Evolutionary conservation across 352 stramenopile species (phyloP), one percentile per base, ranked within the genome.

Genomic region (Pythium oligandrum): DNA sequence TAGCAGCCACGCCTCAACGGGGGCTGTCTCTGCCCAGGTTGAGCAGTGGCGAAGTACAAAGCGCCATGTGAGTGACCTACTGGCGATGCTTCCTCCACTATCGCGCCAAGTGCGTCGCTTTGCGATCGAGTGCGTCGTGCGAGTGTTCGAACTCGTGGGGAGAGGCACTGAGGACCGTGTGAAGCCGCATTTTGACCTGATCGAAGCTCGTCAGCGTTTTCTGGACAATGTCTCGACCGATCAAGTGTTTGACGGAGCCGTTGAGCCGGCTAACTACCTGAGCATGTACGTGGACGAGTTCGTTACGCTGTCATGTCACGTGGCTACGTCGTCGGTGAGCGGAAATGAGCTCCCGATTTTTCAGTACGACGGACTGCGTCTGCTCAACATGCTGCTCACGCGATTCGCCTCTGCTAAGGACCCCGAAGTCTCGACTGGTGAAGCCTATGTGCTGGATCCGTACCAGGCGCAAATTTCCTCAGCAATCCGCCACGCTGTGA

Each of bases 211-310:
- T 9, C 61, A 61, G 26, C 71, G 77, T 55, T 77, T 82, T 33
- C 61, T 75, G n/a, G 69, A 73, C 4, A 68, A 61, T 32, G 53
- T 86, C 1, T 31, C 40, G 0, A 45, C 4, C 8, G 4, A 32
- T 3, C 30, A 40, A 45, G 38, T 8, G 12, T 12, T 12, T 30
- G 8, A 31, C 6, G 42, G 42, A 31, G n/a, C 36, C 40, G 7
- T 39, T 35, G 3, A 57, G 51, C 32, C 26, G 57, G 37, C 17
- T 26, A 89, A 95, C 53, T 95, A 88, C 55, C 48, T 95, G 11
- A 87, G 79, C 48, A 88, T 95, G 79, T 95, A 93, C 60, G 36
- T 95, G 55, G 85, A 95, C 44, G 85, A 95, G 70, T 88, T 95
- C 52, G 74, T 95, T 12, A 93, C 85, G 0, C 68, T 95, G 30